Base-by-base conservation (phyloP, 805 yeast species). In the Nakazawaea populi region DNA sequence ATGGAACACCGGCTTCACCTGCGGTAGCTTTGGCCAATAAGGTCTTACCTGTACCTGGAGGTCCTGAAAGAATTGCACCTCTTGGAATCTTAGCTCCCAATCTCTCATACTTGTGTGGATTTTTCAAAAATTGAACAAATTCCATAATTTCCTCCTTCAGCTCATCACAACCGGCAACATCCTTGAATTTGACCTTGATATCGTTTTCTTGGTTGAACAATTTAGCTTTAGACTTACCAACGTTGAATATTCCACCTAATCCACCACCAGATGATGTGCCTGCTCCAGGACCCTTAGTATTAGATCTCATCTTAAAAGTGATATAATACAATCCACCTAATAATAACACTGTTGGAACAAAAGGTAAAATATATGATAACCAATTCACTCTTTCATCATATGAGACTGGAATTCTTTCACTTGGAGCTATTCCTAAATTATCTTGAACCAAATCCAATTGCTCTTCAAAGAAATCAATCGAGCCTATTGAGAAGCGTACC, bases 21-120 rank as follows among this genome's bases (percentile, higher is more conserved):
- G 99, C 99, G 46, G 98, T 94, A 5, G 99, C 99, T 65, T 89
- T 92, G 10, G 99, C 99, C 47, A 94, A 72, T 49, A 94, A 74
- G 1, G 99, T 94, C 67, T 94, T 94, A 82, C 99, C 99, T 8
- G 99, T 94, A 73, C 99, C 99, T 47, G 99, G 99, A 14, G 99
- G 96, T 46, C 99, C 99, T 1, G 96, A 87, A 52, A 94, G 73
- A 54, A 94, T 89, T 8, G 99, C 99, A 59, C 99, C 99, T 65
- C 98, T 82, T 45, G 99, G 99, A 58, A 94, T 94, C 66, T 90
- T 89, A 39, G 98, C 99, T 39, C 99, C 99, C 52, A 94, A 74
- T 54, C 82, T 81, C 66, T 91, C 97, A 68, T 91, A 94, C 65
- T 90, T 89, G 51, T 77, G 75, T 8, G 99, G 99, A 57, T 89